These are phyloP conservation scores for Gnomoniopsis smithogilvyi DNA, from an alignment of 2,329 filamentous ascomycete genomes.

Conservation along the genomic window DNA sequence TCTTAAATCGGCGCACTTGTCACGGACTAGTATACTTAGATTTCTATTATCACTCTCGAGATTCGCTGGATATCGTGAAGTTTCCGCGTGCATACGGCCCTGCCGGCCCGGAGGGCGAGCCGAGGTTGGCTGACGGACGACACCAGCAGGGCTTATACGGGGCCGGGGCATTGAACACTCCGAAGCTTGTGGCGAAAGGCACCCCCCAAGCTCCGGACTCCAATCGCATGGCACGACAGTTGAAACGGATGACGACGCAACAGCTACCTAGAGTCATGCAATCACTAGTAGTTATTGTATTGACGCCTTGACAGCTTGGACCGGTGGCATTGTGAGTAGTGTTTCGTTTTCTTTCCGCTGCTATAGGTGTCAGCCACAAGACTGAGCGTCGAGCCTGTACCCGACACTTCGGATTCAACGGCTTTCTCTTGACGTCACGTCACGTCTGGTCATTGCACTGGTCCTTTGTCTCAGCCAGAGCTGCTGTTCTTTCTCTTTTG, in stretches of 20 bases:
- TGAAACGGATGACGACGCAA: conserved; percentile 12
- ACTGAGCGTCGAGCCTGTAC: background rate
- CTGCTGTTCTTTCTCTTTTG: background rate
- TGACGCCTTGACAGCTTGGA: background rate
- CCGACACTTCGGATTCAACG: background rate
- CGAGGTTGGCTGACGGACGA: no score
- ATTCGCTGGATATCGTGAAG: background rate
- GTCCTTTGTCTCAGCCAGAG: background rate
- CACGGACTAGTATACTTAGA: background rate
- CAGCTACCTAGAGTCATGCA: conserved; percentile 6
- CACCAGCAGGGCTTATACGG: background rate
- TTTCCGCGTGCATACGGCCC: background rate
- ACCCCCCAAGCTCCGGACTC: background rate
- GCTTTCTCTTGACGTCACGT: conserved; percentile 7
- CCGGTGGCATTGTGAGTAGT: background rate
- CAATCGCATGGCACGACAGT: conserved; percentile 12
- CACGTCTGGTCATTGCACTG: background rate
- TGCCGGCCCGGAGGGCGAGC: no score
- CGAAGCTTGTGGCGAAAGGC: conserved; percentile 8
- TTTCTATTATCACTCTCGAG: background rate
- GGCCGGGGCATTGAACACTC: conserved; percentile 6
- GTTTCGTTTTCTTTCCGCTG: background rate
- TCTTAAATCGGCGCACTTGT: background rate
- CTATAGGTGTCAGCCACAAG: background rate
- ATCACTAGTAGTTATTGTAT: background rate